These are phyloP conservation scores for Fonsecaea erecta DNA, from an alignment of 2,329 filamentous ascomycete species.

Conservation along the genomic window DNA sequence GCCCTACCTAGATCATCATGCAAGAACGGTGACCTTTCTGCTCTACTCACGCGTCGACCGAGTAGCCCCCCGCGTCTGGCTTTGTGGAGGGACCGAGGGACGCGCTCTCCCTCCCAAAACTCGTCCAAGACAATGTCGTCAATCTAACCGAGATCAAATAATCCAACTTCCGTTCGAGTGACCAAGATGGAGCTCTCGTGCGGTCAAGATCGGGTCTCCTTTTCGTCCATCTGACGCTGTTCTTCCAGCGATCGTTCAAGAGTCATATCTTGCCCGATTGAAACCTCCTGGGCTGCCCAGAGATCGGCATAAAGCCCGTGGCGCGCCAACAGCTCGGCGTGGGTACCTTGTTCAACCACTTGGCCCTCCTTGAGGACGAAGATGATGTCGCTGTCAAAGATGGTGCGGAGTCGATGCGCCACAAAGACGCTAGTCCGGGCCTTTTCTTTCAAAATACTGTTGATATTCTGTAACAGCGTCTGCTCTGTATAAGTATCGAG, in stretches of 20 bases:
- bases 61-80: neutral
- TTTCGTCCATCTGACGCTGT: slow-evolving; percentile 31
- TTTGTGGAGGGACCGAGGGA: neutral
- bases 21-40: neutral
- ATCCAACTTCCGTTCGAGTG: neutral
- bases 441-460: slow-evolving; percentile 87
- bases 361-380: slow-evolving; percentile 83
- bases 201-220: neutral
- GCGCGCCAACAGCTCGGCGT: slow-evolving; percentile 77
- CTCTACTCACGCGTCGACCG: neutral
- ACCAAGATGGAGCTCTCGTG: neutral
- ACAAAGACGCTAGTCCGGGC: slow-evolving; percentile 90
- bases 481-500: slow-evolving; percentile 89
- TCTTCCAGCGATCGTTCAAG: slow-evolving; percentile 50
- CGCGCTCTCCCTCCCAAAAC: neutral
- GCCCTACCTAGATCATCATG: neutral
- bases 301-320: slow-evolving; percentile 81
- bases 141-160: neutral
- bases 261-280: slow-evolving; percentile 47
- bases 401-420: slow-evolving; percentile 87
- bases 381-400: slow-evolving; percentile 90
- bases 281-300: slow-evolving; percentile 73
- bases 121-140: neutral
- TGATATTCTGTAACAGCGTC: slow-evolving; percentile 87
- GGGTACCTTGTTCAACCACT: slow-evolving; percentile 88